phyloP scores from a whole-genome alignment of 805 yeast species.

The Zygotorulaspora sp. region DNA sequence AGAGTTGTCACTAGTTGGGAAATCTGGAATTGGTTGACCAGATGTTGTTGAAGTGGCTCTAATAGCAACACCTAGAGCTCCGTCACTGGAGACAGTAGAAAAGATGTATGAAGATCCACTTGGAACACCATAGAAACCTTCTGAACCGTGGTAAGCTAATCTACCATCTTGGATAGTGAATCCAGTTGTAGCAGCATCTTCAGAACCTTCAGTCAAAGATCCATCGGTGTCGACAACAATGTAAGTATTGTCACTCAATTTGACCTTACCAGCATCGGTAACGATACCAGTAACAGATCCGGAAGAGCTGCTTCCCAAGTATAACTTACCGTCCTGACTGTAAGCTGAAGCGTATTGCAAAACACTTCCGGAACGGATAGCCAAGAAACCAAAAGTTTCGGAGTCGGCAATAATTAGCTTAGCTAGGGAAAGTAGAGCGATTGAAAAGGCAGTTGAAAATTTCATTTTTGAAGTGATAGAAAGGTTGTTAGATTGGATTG shows the following conservation, averaged over 20 bases:
- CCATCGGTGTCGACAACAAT: constrained; percentile 30
- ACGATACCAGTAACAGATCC: constrained; percentile 22
- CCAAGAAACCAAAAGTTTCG: constrained; percentile 34
- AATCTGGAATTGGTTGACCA: constrained; percentile 22
- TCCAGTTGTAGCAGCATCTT: constrained; percentile 32
- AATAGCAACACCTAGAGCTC: constrained; percentile 21
- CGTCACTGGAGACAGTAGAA: constrained; percentile 25
- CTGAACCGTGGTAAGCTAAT: constrained; percentile 35
- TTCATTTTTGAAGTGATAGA: constrained; percentile 18
- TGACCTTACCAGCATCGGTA: constrained; percentile 35
- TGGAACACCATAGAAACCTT: constrained; percentile 41
- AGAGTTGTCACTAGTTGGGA: constrained; percentile 10
- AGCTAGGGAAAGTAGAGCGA: constrained; percentile 29
- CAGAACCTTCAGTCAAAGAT: constrained; percentile 21
- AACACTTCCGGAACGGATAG: constrained; percentile 36
- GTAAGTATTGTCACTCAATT: constrained; percentile 29
- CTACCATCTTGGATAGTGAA: constrained; percentile 39
- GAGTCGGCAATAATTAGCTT: constrained; percentile 35
- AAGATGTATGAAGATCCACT: constrained; percentile 23
- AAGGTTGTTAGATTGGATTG: background rate
- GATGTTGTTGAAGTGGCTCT: constrained; percentile 13
- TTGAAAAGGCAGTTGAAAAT: constrained; percentile 23
- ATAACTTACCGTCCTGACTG: constrained; percentile 19
- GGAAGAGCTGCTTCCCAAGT: constrained; percentile 16
- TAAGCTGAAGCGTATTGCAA: constrained; percentile 33